Evolutionary conservation across 768 basidiomycete species (phyloP).

Genomic region (Lactifluus rugatus): DNA sequence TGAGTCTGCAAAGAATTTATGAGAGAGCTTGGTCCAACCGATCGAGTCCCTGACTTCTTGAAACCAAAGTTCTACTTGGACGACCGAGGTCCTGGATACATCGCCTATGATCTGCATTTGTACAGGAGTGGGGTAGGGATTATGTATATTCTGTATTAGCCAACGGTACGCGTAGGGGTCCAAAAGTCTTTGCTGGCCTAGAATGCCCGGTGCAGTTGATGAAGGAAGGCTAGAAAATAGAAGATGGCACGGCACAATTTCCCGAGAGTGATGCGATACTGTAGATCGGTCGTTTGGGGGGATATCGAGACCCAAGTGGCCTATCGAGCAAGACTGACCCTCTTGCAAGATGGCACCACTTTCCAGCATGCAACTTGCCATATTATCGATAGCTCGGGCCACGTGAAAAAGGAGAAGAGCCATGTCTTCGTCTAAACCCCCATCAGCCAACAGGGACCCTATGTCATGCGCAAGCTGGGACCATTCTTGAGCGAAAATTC

Average conservation of each 20-base stretch:
- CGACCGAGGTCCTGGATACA: background rate
- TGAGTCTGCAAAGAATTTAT: conserved; percentile 20
- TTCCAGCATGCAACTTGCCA: background rate
- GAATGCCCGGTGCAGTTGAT: background rate
- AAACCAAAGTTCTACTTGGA: conserved; percentile 18
- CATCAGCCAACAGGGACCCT: background rate
- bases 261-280: background rate
- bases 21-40: conserved; percentile 19
- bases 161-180: background rate
- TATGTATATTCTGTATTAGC: conserved; percentile 30
- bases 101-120: conserved; percentile 6
- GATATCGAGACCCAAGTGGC: background rate
- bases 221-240: background rate
- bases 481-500: background rate
- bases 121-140: conserved; percentile 40
- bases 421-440: background rate
- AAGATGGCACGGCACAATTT: background rate
- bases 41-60: conserved; percentile 17
- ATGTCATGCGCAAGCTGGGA: background rate
- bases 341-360: background rate
- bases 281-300: background rate
- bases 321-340: background rate
- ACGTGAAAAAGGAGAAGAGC: background rate
- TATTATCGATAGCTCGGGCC: background rate
- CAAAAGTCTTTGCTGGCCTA: background rate